phyloP scores from a whole-genome alignment of 1,284 basidiomycete genomes.

The Naganishia sp. region DNA sequence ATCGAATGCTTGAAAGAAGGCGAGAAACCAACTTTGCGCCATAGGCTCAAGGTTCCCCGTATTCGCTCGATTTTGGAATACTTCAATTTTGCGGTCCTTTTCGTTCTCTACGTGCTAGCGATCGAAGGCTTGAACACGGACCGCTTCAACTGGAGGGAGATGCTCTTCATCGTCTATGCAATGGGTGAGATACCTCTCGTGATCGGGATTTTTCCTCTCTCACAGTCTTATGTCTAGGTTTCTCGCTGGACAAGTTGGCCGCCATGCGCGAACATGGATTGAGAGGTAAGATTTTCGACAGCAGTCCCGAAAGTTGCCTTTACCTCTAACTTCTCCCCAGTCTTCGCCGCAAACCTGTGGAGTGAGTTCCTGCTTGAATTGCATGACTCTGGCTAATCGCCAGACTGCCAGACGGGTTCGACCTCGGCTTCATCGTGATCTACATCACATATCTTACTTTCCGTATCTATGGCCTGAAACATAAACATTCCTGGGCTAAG shows the following conservation, averaged over 20 bases:
- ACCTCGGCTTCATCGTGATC: constrained; percentile 71
- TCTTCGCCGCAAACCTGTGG: constrained; percentile 38
- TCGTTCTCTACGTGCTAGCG: constrained; percentile 77
- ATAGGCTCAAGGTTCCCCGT: constrained; percentile 85
- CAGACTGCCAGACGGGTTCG: constrained; percentile 66
- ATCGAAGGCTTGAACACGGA: constrained; percentile 70
- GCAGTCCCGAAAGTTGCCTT: constrained; percentile 22
- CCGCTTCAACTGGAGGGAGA: constrained; percentile 66
- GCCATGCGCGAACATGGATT: constrained; percentile 93
- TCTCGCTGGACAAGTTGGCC: constrained; percentile 86
- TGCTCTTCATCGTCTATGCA: constrained; percentile 77
- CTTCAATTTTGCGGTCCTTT: constrained; percentile 75
- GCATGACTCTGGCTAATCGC: background rate
- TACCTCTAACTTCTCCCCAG: constrained; percentile 12
- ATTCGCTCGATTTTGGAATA: constrained; percentile 88
- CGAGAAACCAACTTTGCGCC: background rate
- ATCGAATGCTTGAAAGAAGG: background rate
- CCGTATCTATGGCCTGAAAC: constrained; percentile 69
- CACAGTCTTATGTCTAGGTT: constrained; percentile 56
- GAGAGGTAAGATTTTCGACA: constrained; percentile 53
- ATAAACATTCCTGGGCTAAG: constrained; percentile 61
- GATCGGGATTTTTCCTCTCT: constrained; percentile 13
- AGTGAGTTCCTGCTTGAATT: constrained; percentile 26
- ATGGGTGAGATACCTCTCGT: constrained; percentile 56
- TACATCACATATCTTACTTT: constrained; percentile 73